phyloP scores from a whole-genome alignment of 129 eudicot species.

The Pseudognaphalium luteoalbum region DNA sequence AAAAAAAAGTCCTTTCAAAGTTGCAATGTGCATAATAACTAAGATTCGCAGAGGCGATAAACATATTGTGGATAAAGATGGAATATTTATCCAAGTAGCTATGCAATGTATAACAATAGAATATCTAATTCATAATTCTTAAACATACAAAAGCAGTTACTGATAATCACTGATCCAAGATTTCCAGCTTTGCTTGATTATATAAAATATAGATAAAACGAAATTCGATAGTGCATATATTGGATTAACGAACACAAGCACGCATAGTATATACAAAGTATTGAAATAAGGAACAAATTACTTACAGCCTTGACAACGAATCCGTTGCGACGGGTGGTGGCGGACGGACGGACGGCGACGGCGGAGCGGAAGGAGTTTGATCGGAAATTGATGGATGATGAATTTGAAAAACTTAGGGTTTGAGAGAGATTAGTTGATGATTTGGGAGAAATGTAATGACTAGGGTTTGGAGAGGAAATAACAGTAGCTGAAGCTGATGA shows the following conservation, averaged over 20 bases:
- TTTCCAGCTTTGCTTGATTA: no score
- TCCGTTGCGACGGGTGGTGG: slow-evolving; percentile 42
- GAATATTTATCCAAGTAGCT: no score
- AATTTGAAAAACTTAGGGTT: slow-evolving; percentile 39
- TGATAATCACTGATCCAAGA: no score
- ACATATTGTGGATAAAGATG: no score
- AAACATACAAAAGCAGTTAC: no score
- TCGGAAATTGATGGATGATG: slow-evolving; percentile 46
- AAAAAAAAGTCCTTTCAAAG: no score
- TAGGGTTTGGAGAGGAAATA: slow-evolving; percentile 50
- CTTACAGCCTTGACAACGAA: slow-evolving; percentile 73
- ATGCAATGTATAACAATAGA: no score
- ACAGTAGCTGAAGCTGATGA: slow-evolving; percentile 49
- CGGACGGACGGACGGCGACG: slow-evolving; percentile 36
- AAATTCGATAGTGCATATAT: no score
- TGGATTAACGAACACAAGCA: not conserved
- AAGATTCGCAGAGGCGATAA: not conserved
- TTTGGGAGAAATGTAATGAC: slow-evolving; percentile 47
- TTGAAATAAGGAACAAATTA: not conserved
- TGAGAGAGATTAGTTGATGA: slow-evolving; percentile 25
- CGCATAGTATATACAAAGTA: not conserved
- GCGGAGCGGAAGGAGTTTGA: slow-evolving; percentile 39
- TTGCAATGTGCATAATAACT: not conserved
- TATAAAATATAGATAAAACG: no score
- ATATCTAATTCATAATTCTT: no score